A percentile compares a stretch with the other conserved stretches of the same genome.
Evolutionary conservation across 768 basidiomycete genomes (phyloP).

Genomic region (Rhizopogon roseolus): DNA sequence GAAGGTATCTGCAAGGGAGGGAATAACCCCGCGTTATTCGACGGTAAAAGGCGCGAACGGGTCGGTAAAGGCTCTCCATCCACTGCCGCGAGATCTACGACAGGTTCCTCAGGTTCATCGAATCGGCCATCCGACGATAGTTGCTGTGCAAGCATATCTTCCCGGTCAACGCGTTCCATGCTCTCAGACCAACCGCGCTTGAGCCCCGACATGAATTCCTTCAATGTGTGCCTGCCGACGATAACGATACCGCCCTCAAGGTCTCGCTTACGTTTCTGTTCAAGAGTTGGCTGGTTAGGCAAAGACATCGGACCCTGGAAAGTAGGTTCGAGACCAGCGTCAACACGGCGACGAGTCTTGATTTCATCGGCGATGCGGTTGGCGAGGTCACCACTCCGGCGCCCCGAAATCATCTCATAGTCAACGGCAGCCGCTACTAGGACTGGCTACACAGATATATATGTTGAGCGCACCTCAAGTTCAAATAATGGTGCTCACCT

Average conservation of each 20-base stretch:
- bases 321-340: conserved; percentile 58
- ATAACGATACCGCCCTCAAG: conserved; percentile 83
- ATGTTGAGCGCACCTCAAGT: conserved; percentile 5
- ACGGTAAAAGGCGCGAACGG: conserved; percentile 30
- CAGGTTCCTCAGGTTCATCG: conserved; percentile 52
- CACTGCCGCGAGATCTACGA: conserved; percentile 19
- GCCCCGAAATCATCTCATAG: conserved; percentile 78
- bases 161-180: conserved; percentile 61
- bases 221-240: conserved; percentile 85
- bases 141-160: conserved; percentile 63
- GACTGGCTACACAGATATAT: conserved; percentile 59
- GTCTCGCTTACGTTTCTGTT: conserved; percentile 50
- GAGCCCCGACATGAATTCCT: conserved; percentile 91
- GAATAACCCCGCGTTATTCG: conserved; percentile 26
- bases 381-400: conserved; percentile 84
- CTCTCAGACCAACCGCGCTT: conserved; percentile 79
- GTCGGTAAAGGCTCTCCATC: conserved; percentile 40
- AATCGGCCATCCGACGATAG: conserved; percentile 74
- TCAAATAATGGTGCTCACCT: conserved; percentile 51
- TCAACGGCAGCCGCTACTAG: conserved; percentile 93
- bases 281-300: conserved; percentile 48
- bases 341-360: conserved; percentile 61
- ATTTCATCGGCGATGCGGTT: conserved; percentile 70
- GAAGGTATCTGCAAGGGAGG: conserved; percentile 26
- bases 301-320: conserved; percentile 37